Evolutionary conservation across 345 rosid genomes (phyloP), one percentile per base, ranked within the genome.

Genomic region (Nasturtium officinale): DNA sequence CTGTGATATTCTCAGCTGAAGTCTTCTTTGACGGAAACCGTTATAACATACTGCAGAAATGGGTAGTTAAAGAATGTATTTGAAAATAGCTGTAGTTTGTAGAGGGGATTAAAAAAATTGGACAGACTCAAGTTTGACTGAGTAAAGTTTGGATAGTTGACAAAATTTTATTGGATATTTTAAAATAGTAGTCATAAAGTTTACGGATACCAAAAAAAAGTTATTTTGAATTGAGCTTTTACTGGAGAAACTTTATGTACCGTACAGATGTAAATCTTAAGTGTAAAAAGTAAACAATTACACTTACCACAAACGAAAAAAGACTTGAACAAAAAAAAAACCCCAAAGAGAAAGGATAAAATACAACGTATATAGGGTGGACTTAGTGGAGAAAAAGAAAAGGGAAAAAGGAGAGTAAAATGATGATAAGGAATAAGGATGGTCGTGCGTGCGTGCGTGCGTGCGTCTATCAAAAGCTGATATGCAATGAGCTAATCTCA

Each of bases 371-470:
- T 63, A 61, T 20, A 28, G 15, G 30, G 62, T 53, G 57, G 55
- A 45, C 37, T 20, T 37, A 3, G 61, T 26, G 53, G 33, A 5
- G 25, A 29, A 64, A 43, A 5, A 20, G 68, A 56, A 69, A 23
- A 23, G 25, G 2, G 25, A 23, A 23, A 23, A 23, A 23, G 25
- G 25, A 46, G 12, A 1, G 35, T 16, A 69, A 69, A 37, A 63
- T 40, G 65, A 69, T 63, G 66, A 43, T 43, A 23, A 64, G 47
- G 48, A 57, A 48, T 55, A 63, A 56, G 21, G 53, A 48, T 47
- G 66, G 61, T 70, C 67, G 80, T 77, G 79, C 75, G 80, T 77
- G 79, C 75, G 75, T 68, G 79, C 51, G 75, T 69, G 61, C n/a
- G n/a, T n/a, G n/a, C n/a, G n/a, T n/a, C n/a, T n/a, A n/a, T n/a